A percentile compares a stretch with the other conserved stretches of the same genome.
These are phyloP conservation scores for Neonectria punicea DNA, from an alignment of 2,329 filamentous ascomycete species.

Conservation along the genomic window DNA sequence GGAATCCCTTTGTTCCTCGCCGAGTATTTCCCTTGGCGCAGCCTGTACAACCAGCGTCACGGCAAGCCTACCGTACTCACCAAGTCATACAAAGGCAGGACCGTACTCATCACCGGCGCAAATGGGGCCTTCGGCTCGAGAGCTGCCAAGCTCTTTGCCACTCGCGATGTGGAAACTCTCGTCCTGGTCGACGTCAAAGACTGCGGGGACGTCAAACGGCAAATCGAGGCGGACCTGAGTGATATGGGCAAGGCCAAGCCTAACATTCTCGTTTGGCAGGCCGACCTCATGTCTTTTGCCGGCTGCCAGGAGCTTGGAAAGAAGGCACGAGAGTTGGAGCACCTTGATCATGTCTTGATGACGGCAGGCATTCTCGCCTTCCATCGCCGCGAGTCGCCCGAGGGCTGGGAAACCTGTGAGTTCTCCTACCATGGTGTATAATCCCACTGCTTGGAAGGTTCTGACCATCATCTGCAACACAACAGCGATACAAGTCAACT, in stretches of 20 bases:
- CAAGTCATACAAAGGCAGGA: slow-evolving; percentile 50
- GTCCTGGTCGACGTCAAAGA: slow-evolving; percentile 51
- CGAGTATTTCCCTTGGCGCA: slow-evolving; percentile 51
- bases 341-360: slow-evolving; percentile 50
- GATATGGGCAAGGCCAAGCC: slow-evolving; percentile 40
- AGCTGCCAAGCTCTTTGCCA: slow-evolving; percentile 50
- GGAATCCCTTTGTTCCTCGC: slow-evolving; percentile 46
- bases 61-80: slow-evolving; percentile 48
- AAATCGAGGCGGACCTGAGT: slow-evolving; percentile 47
- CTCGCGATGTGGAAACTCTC: slow-evolving; percentile 47
- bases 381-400: slow-evolving; percentile 48
- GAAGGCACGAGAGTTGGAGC: slow-evolving; percentile 42
- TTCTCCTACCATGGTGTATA: slow-evolving; percentile 1
- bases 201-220: slow-evolving; percentile 44
- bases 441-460: not conserved
- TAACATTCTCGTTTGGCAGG: slow-evolving; percentile 49
- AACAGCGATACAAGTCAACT: slow-evolving; percentile 51
- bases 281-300: slow-evolving; percentile 50
- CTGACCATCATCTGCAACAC: slow-evolving; percentile 13
- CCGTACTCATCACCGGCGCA: slow-evolving; percentile 49
- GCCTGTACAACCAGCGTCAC: slow-evolving; percentile 46
- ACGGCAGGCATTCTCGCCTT: slow-evolving; percentile 52
- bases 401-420: slow-evolving; percentile 53
- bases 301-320: slow-evolving; percentile 47
- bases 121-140: slow-evolving; percentile 51